Percentiles rank a stretch among this genome's conserved stretches.
Evolutionary conservation across 2,329 filamentous ascomycete genomes (phyloP).

Genomic region (Falciphora oryzae): DNA sequence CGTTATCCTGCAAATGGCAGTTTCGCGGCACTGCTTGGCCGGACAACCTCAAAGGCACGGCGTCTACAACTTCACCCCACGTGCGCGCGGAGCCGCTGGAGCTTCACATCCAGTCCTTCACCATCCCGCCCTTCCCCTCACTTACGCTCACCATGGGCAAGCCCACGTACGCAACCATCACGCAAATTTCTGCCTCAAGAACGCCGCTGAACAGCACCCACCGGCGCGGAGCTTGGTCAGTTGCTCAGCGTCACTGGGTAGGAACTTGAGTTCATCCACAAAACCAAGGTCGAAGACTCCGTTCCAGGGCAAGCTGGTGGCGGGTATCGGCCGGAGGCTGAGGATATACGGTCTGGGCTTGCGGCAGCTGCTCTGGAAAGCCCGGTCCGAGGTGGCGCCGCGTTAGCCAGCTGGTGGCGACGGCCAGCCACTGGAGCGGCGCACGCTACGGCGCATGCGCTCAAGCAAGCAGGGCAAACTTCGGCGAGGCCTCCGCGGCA

Average conservation of each 20-base stretch:
- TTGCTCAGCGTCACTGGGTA: no score
- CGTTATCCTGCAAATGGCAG: no score
- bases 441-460: no score
- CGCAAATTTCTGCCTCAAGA: conserved; percentile 64
- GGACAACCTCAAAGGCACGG: conserved; percentile 52
- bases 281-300: conserved; percentile 88
- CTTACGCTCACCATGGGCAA: conserved; percentile 98
- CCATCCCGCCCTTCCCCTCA: conserved; percentile 93
- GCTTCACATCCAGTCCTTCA: conserved; percentile 91
- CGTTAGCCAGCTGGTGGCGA: conserved; percentile 30
- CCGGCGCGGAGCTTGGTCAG: no score
- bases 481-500: no score
- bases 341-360: conserved; percentile 91
- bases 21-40: no score
- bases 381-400: conserved; percentile 71
- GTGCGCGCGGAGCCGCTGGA: conserved; percentile 85
- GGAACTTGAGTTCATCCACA: conserved; percentile 92
- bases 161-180: conserved; percentile 82
- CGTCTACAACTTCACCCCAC: conserved; percentile 95
- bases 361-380: conserved; percentile 86
- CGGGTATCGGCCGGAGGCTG: conserved; percentile 77
- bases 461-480: no score
- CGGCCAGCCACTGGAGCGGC: no score
- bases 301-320: conserved; percentile 85
- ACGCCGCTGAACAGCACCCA: no score